These are phyloP conservation scores for Botrytis medusae DNA, from an alignment of 2,329 filamentous ascomycete species.

Conservation along the genomic window DNA sequence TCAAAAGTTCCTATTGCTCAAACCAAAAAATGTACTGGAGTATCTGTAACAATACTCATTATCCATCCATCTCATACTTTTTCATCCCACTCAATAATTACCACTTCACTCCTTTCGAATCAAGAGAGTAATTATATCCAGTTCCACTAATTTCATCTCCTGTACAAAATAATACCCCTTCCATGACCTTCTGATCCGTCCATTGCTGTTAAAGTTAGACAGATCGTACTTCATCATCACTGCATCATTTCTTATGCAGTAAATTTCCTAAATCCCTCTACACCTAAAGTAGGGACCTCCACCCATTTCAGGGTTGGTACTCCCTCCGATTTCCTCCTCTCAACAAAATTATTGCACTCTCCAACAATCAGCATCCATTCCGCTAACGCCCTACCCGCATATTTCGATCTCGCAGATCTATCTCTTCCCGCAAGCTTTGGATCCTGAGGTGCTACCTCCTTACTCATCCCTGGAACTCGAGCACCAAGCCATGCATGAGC, in stretches of 20 bases:
- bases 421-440: conserved; percentile 29
- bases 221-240: neutral
- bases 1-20: neutral
- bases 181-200: neutral
- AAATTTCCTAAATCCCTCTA: conserved; percentile 58
- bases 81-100: neutral
- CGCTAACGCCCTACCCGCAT: conserved; percentile 71
- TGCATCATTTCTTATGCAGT: conserved; percentile 13
- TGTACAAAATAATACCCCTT: neutral
- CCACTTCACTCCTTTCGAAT: neutral
- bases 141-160: neutral
- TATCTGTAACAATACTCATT: neutral
- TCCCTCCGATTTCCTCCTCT: conserved; percentile 72
- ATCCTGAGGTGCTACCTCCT: conserved; percentile 34
- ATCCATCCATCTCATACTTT: neutral
- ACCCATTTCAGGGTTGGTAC: conserved; percentile 65
- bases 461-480: conserved; percentile 34
- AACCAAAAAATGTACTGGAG: neutral
- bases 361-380: conserved; percentile 75
- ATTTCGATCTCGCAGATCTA: conserved; percentile 49
- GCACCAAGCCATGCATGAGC: conserved; percentile 63
- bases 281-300: conserved; percentile 65
- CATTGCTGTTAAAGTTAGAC: neutral
- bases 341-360: conserved; percentile 80
- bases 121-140: neutral